Conservation (phyloP, 2,329 filamentous ascomycete genomes). For the Zymoseptoria tritici region DNA sequence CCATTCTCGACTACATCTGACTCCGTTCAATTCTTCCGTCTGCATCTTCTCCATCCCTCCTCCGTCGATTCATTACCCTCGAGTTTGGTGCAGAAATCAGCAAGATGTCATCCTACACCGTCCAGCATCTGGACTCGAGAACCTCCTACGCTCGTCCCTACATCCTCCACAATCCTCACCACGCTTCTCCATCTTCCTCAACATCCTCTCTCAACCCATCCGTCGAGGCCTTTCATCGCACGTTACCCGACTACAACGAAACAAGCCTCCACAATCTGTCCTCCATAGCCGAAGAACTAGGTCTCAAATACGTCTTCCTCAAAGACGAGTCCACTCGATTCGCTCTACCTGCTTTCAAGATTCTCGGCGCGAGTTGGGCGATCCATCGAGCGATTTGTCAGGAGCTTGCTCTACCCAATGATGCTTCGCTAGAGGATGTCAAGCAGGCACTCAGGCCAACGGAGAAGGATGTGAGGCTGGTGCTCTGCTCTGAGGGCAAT, state of each 20-base stretch:
- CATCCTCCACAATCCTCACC: conserved; percentile 16
- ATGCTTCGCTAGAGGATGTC: conserved; percentile 40
- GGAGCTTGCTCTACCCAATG: conserved; percentile 38
- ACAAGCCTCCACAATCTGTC: conserved; percentile 51
- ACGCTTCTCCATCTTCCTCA: background rate
- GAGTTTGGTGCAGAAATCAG: background rate
- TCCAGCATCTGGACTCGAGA: conserved; percentile 14
- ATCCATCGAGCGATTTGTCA: conserved; percentile 51
- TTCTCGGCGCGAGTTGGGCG: conserved; percentile 71
- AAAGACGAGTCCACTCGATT: conserved; percentile 66
- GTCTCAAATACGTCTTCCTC: conserved; percentile 51
- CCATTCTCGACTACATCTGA: background rate
- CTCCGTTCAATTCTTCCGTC: no score
- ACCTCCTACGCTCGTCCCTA: conserved; percentile 9
- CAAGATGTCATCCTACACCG: conserved; percentile 15
- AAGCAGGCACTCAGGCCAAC: conserved; percentile 22
- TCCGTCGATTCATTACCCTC: background rate
- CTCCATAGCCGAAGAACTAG: conserved; percentile 50
- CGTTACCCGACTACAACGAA: conserved; percentile 49
- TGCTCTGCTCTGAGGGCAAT: conserved; percentile 68
- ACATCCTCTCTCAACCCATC: conserved; percentile 7
- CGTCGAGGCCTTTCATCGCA: conserved; percentile 46
- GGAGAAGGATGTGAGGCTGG: conserved; percentile 37
- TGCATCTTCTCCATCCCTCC: background rate
- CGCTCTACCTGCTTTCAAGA: conserved; percentile 69